Evolutionary conservation across 2,329 filamentous ascomycete genomes (phyloP).

Genomic region (Talaromyces rugulosus): DNA sequence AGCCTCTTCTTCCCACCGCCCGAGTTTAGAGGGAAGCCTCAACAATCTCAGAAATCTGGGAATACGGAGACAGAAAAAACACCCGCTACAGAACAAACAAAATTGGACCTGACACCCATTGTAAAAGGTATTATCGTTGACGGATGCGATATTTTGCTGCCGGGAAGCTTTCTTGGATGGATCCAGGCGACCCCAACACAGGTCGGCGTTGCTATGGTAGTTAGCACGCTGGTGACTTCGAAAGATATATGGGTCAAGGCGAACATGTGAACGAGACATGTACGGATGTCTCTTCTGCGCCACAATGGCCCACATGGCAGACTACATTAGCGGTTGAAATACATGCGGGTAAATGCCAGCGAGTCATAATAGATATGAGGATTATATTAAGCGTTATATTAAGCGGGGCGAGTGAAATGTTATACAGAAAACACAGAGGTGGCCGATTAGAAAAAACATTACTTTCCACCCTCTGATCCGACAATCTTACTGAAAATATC

Average conservation of each 20-base stretch:
- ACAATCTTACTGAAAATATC: slow-evolving; percentile 15
- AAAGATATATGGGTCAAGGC: slow-evolving; percentile 54
- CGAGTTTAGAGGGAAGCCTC: not conserved
- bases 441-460: not conserved
- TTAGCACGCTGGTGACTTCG: slow-evolving; percentile 59
- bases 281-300: not conserved
- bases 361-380: not conserved
- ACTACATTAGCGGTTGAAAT: no score
- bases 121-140: slow-evolving; percentile 53
- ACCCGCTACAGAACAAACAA: slow-evolving; percentile 17
- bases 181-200: slow-evolving; percentile 47
- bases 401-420: not conserved
- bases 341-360: no score
- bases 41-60: not conserved
- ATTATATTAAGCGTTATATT: not conserved
- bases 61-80: slow-evolving; percentile 22
- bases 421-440: not conserved
- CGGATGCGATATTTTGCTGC: slow-evolving; percentile 59
- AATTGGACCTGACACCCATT: slow-evolving; percentile 24
- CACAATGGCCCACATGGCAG: no score
- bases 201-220: slow-evolving; percentile 57
- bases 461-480: not conserved
- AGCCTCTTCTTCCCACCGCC: slow-evolving; percentile 23
- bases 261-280: not conserved
- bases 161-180: slow-evolving; percentile 60